Evolutionary conservation across 495 filamentous ascomycete species (phyloP).

Genomic region (Pyrenopolyporus hunteri): DNA sequence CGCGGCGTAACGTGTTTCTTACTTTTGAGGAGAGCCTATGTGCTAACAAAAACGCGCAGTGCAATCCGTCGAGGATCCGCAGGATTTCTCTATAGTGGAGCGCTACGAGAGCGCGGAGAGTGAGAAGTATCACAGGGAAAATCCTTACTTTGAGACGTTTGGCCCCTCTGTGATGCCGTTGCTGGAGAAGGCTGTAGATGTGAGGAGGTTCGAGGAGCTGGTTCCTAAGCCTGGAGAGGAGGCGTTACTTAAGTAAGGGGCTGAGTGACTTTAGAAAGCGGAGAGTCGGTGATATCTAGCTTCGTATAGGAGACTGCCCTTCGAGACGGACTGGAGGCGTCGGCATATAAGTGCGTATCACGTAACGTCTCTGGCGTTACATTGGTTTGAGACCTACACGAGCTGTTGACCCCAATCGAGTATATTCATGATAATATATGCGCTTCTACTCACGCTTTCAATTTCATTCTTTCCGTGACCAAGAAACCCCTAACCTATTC

Average conservation of each 20-base stretch:
- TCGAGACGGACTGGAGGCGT: too few relatives aligned
- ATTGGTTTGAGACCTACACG: too few relatives aligned
- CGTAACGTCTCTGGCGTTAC: too few relatives aligned
- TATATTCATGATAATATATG: not conserved
- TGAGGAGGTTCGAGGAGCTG: slow-evolving; percentile 66
- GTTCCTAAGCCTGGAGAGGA: slow-evolving; percentile 52
- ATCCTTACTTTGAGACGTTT: slow-evolving; percentile 75
- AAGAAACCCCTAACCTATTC: not conserved
- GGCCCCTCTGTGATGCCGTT: slow-evolving; percentile 69
- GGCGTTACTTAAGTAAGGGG: slow-evolving; percentile 37
- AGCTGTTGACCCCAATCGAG: too few relatives aligned
- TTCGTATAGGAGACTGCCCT: not conserved
- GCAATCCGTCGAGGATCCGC: slow-evolving; percentile 66
- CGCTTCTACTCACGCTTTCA: not conserved
- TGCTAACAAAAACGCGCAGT: slow-evolving; percentile 34
- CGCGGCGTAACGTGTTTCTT: too few relatives aligned
- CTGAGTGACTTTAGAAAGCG: not conserved
- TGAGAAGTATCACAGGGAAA: slow-evolving; percentile 68
- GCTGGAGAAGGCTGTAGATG: slow-evolving; percentile 68
- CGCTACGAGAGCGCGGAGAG: slow-evolving; percentile 64
- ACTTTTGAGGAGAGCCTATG: too few relatives aligned
- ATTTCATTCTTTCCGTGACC: not conserved
- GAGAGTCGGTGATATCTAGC: not conserved
- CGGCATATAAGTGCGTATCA: too few relatives aligned
- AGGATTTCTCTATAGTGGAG: slow-evolving; percentile 74